phyloP scores from a whole-genome alignment of 306 rosid species.

The Cicer judaicum region DNA sequence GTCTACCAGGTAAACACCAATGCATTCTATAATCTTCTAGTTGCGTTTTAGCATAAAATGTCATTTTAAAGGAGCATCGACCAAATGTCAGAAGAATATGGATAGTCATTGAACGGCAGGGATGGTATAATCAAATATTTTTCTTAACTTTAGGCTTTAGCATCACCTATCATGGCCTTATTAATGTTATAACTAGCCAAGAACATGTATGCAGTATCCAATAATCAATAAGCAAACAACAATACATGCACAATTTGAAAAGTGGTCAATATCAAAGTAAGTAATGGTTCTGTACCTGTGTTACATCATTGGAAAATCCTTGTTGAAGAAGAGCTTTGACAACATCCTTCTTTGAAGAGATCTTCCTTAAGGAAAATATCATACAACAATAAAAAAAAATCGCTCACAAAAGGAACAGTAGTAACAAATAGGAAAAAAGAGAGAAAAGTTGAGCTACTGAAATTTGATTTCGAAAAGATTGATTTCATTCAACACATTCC shows the following conservation, averaged over 20 bases:
- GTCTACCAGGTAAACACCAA: not conserved
- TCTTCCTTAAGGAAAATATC: slow-evolving; percentile 52
- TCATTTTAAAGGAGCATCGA: not conserved
- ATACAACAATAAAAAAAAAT: slow-evolving; percentile 11
- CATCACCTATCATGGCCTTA: slow-evolving; percentile 19
- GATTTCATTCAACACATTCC: not conserved
- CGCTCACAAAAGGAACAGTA: slow-evolving; percentile 32
- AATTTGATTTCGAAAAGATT: not conserved
- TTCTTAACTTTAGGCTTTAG: not conserved
- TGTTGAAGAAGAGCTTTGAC: slow-evolving; percentile 65
- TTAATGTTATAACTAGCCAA: slow-evolving; percentile 21
- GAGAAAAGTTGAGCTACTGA: not conserved
- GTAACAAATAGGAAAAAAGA: not conserved
- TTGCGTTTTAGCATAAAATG: not conserved
- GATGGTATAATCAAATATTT: slow-evolving; percentile 16
- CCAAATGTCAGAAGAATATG: not conserved
- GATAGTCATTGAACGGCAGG: slow-evolving; percentile 6
- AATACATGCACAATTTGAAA: slow-evolving; percentile 25
- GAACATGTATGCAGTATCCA: slow-evolving; percentile 26
- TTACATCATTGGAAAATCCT: slow-evolving; percentile 89
- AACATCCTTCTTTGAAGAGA: slow-evolving; percentile 75
- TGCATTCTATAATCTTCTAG: not conserved
- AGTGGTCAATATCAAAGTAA: slow-evolving; percentile 5
- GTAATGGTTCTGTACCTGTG: slow-evolving; percentile 65
- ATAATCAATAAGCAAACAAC: slow-evolving; percentile 33